Evolutionary conservation across 495 filamentous ascomycete species (phyloP).

Genomic region (Xylaria telfairii): DNA sequence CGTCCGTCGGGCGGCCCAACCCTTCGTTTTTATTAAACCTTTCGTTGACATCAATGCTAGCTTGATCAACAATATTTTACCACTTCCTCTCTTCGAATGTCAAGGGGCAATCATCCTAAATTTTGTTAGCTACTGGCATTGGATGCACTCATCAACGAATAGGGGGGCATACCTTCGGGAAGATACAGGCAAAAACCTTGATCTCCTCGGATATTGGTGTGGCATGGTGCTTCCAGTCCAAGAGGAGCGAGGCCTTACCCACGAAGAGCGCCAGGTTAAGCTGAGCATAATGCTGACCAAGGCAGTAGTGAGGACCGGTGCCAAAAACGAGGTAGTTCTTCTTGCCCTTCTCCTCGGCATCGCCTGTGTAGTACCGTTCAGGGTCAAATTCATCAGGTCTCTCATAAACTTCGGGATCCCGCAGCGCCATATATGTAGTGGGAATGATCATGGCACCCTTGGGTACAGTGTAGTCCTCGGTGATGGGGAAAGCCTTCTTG

Average conservation of each 20-base stretch:
- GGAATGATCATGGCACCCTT: conserved; percentile 96
- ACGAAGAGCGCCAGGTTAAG: conserved; percentile 89
- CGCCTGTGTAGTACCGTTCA: conserved; percentile 90
- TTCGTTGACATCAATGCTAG: neutral
- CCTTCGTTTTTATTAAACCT: conserved; percentile 11
- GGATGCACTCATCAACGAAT: neutral
- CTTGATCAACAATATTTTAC: conserved; percentile 30
- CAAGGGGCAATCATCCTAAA: conserved; percentile 69
- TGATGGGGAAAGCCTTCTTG: conserved; percentile 96
- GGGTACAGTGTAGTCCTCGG: conserved; percentile 82
- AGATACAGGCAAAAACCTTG: conserved; percentile 98
- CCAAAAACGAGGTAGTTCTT: conserved; percentile 99
- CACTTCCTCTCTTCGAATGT: conserved; percentile 61
- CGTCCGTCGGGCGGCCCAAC: neutral
- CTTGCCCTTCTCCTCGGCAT: conserved; percentile 80
- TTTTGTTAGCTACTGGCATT: conserved; percentile 37
- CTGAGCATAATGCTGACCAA: conserved; percentile 93
- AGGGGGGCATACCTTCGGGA: conserved; percentile 78
- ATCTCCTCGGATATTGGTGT: conserved; percentile 88
- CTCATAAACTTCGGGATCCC: conserved; percentile 91
- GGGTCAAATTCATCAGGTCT: conserved; percentile 89
- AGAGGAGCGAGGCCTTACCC: conserved; percentile 87
- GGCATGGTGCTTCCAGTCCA: conserved; percentile 89
- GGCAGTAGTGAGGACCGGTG: conserved; percentile 94
- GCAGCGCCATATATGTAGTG: conserved; percentile 85